These are phyloP conservation scores for Melaleuca quinquenervia DNA, from an alignment of 345 rosid genomes.

Conservation along the genomic window DNA sequence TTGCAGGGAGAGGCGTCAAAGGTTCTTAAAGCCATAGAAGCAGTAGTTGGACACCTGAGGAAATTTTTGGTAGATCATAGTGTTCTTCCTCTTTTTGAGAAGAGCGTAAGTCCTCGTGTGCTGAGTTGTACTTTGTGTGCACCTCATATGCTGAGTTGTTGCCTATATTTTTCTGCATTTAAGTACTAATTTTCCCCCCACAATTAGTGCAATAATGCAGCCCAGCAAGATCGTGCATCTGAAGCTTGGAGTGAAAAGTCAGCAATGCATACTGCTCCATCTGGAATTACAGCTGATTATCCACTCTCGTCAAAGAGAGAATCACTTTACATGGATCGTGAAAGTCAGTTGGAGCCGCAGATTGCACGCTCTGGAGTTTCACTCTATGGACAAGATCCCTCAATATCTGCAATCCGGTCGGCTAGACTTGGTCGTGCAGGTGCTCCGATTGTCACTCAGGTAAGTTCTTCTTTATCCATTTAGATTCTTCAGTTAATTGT, in stretches of 20 bases:
- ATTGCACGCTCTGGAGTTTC: constrained; percentile 40
- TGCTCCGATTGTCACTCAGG: constrained; percentile 60
- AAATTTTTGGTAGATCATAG: constrained; percentile 73
- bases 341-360: constrained; percentile 39
- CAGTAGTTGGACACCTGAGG: constrained; percentile 61
- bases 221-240: constrained; percentile 41
- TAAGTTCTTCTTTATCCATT: neutral
- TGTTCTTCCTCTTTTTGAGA: constrained; percentile 74
- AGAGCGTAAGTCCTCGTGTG: constrained; percentile 34
- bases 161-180: neutral
- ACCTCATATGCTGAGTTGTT: neutral
- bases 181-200: neutral
- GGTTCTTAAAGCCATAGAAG: constrained; percentile 62
- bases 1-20: constrained; percentile 61
- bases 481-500: neutral
- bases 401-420: constrained; percentile 31
- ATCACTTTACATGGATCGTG: constrained; percentile 38
- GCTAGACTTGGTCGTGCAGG: constrained; percentile 33
- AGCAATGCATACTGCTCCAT: constrained; percentile 21
- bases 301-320: constrained; percentile 43
- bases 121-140: neutral
- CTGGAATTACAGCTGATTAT: constrained; percentile 25
- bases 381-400: constrained; percentile 50
- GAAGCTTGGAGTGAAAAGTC: constrained; percentile 41
- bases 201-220: constrained; percentile 32